A percentile compares a stretch with the other conserved stretches of the same genome.
phyloP scores from a whole-genome alignment of 192 early-diverging fungal genomes.

The Rhizophlyctis rosea region DNA sequence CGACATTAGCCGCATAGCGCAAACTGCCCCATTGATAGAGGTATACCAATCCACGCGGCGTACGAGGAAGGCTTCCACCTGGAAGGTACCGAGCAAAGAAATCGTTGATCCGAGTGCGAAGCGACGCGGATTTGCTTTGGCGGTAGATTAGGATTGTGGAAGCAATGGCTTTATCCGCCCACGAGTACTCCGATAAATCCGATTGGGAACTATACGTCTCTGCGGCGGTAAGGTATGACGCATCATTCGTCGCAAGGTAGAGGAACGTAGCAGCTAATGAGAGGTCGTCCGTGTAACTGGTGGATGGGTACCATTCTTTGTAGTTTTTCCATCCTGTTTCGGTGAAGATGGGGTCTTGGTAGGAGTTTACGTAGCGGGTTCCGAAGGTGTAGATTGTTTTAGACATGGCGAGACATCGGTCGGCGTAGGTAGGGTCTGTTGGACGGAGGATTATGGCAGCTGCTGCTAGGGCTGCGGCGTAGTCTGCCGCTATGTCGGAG shows the following conservation, averaged over 20 bases:
- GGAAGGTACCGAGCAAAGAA: constrained; percentile 18
- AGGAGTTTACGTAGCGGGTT: constrained; percentile 16
- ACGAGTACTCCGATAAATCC: constrained; percentile 32
- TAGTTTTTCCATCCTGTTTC: constrained; percentile 24
- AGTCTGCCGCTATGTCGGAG: constrained; percentile 30
- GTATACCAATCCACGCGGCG: constrained; percentile 50
- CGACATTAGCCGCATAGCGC: constrained; percentile 46
- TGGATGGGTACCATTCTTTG: constrained; percentile 25
- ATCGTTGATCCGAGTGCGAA: constrained; percentile 13
- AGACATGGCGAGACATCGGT: constrained; percentile 15
- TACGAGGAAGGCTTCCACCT: constrained; percentile 30
- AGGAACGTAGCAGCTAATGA: constrained; percentile 19
- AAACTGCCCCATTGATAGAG: constrained; percentile 46
- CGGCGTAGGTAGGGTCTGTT: constrained; percentile 19
- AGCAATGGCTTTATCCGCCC: constrained; percentile 26
- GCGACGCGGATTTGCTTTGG: constrained; percentile 33
- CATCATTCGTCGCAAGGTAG: constrained; percentile 19
- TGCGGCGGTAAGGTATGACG: not conserved
- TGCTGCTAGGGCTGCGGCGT: constrained; percentile 20
- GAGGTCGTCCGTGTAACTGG: constrained; percentile 21
- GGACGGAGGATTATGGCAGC: constrained; percentile 18
- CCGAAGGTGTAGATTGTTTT: constrained; percentile 23
- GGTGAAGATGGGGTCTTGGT: constrained; percentile 2
- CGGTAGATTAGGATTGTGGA: constrained; percentile 36
- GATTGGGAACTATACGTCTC: not conserved